These are phyloP conservation scores for Pseudogymnoascus sp. DNA, from an alignment of 2,329 filamentous ascomycete species.

Conservation along the genomic window DNA sequence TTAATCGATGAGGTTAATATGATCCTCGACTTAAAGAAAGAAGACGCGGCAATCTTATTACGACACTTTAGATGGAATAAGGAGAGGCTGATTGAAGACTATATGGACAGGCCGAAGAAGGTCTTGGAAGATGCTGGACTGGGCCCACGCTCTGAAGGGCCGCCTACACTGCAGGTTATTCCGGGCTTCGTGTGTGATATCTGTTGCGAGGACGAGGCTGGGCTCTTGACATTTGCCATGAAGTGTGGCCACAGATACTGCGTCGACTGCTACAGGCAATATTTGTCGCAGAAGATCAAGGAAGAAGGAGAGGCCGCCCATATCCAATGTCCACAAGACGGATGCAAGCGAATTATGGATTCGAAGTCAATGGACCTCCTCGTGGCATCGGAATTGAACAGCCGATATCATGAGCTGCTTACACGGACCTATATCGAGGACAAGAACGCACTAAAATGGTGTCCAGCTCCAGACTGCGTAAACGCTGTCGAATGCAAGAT, in stretches of 20 bases:
- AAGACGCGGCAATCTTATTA: slow-evolving; percentile 83
- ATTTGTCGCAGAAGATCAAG: slow-evolving; percentile 84
- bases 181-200: slow-evolving; percentile 87
- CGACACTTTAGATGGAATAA: slow-evolving; percentile 94
- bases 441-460: slow-evolving; percentile 94
- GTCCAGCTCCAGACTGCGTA: slow-evolving; percentile 91
- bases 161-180: slow-evolving; percentile 62
- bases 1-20: slow-evolving; percentile 86
- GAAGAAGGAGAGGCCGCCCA: slow-evolving; percentile 92
- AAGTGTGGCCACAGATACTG: slow-evolving; percentile 94
- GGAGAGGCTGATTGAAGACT: slow-evolving; percentile 86
- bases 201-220: slow-evolving; percentile 81
- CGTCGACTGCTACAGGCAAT: slow-evolving; percentile 84
- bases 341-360: slow-evolving; percentile 85
- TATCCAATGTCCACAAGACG: slow-evolving; percentile 86
- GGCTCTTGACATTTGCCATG: slow-evolving; percentile 80
- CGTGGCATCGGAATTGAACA: slow-evolving; percentile 47
- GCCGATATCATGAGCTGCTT: slow-evolving; percentile 74
- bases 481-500: slow-evolving; percentile 85
- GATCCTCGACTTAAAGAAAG: slow-evolving; percentile 81
- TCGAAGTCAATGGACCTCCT: slow-evolving; percentile 79
- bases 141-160: slow-evolving; percentile 52
- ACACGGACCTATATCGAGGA: slow-evolving; percentile 96
- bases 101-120: slow-evolving; percentile 81
- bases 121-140: slow-evolving; percentile 81